Evolutionary conservation across 169 alveolate genomes (phyloP), one percentile per base, ranked within the genome.

Genomic region (Plasmodium vivax): DNA sequence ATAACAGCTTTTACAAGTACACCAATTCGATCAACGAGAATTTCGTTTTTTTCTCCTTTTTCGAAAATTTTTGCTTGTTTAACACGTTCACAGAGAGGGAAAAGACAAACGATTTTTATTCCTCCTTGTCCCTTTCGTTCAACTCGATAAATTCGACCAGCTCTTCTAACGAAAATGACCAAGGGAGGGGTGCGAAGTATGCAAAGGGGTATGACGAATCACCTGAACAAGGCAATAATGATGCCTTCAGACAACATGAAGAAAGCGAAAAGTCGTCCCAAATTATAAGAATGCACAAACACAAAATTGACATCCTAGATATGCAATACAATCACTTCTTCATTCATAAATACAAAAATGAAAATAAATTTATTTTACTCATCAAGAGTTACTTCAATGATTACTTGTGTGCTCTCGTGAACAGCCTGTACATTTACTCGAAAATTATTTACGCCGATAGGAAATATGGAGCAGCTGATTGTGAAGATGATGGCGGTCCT

Each of bases 381-480:
- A 90, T 90, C 7, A 90, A 90, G 72, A 90, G 94, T 68, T 90
- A 90, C 73, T 90, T 90, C 38, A 90, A 90, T 62, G 94, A 90
- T 90, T 90, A 90, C 36, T 43, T 90, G 34, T 90, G 94, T 41
- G 94, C 94, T 12, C 94, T 90, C 36, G 84, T 90, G 73, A 90
- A 90, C 73, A 90, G 91, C 38, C 45, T 90, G 43, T 90, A 90
- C 43, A 90, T 90, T 16, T 90, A 90, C 73, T 90, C 94, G 12
- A 90, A 90, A 27, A 81, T 19, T 4, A 90, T 90, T 38, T 90
- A 80, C 36, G 62, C 90, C 14, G 38, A 14, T 7, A 58, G 23
- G 82, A 71, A 81, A 41, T 45, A 45, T 43, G 34, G 73, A 16
- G 10, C 51, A 19, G 27, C 19, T 34, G 32, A 4, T 3, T 2